phyloP scores from a whole-genome alignment of 129 eudicot genomes.

The Sambucus nigra region DNA sequence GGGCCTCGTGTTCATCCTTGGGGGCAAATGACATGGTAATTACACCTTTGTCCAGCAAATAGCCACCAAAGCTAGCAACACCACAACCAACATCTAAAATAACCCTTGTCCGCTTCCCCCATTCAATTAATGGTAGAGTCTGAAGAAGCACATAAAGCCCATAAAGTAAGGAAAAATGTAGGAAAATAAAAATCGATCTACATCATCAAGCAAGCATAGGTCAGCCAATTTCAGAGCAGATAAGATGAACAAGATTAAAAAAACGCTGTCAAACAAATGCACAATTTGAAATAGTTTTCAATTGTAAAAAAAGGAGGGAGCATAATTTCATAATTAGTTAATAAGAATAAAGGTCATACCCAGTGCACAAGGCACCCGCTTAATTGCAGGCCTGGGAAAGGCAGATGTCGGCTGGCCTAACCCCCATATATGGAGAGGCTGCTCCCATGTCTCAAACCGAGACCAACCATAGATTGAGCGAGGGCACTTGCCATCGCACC shows the following conservation, averaged over 20 bases:
- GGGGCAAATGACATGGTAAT: constrained; percentile 98
- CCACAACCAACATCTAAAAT: constrained; percentile 99
- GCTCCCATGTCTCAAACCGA: too few species aligned
- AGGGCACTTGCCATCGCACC: too few species aligned
- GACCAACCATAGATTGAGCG: too few species aligned
- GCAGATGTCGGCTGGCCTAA: too few species aligned
- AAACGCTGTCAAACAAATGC: too few species aligned
- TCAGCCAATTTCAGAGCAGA: neutral
- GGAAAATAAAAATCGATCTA: neutral
- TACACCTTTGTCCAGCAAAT: constrained; percentile 81
- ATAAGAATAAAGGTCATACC: too few species aligned
- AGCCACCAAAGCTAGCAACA: constrained; percentile 99
- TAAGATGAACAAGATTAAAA: neutral
- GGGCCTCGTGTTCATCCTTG: constrained; percentile 97
- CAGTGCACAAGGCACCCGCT: too few species aligned
- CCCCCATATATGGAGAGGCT: too few species aligned
- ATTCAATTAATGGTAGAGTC: constrained; percentile 75
- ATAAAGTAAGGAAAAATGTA: constrained; percentile 7
- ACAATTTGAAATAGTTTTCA: neutral
- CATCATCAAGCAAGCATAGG: neutral
- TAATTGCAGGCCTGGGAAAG: too few species aligned
- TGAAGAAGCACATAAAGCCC: constrained; percentile 13
- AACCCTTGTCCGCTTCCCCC: constrained; percentile 91
- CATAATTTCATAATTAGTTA: too few species aligned
- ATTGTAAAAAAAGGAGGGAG: neutral